Evolutionary conservation across 257 asterid genomes (phyloP).

Genomic region (Primulina huaijiensis): DNA sequence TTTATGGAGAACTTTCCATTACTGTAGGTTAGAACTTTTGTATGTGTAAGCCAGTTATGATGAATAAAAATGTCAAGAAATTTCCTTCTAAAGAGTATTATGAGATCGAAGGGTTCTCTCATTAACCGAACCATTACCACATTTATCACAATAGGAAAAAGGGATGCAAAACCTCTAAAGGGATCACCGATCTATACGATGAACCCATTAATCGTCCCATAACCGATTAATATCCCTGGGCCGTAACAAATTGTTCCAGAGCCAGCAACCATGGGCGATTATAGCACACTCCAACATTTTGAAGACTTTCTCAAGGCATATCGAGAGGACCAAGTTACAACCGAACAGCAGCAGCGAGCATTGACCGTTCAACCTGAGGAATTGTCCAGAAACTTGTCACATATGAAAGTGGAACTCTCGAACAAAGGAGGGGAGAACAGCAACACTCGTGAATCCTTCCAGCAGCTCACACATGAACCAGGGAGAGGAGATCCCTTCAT

Average conservation of each 20-base stretch:
- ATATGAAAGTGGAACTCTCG: not conserved
- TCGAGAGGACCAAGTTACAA: not conserved
- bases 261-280: not conserved
- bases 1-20: not conserved
- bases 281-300: not conserved
- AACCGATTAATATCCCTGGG: not conserved
- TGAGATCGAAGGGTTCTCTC: not conserved
- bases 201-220: not conserved
- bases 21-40: not conserved
- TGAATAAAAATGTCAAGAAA: no score
- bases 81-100: not conserved
- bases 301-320: not conserved
- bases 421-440: not conserved
- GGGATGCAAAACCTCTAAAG: not conserved
- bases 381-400: not conserved
- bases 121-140: not conserved
- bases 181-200: not conserved
- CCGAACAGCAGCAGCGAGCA: not conserved
- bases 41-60: not conserved
- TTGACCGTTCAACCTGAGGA: not conserved
- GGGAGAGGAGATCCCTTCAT: not conserved
- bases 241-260: not conserved
- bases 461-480: not conserved
- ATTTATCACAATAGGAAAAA: not conserved
- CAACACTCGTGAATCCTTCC: not conserved